Base-by-base conservation (phyloP, 345 rosid genomes). In the Punica granatum region DNA sequence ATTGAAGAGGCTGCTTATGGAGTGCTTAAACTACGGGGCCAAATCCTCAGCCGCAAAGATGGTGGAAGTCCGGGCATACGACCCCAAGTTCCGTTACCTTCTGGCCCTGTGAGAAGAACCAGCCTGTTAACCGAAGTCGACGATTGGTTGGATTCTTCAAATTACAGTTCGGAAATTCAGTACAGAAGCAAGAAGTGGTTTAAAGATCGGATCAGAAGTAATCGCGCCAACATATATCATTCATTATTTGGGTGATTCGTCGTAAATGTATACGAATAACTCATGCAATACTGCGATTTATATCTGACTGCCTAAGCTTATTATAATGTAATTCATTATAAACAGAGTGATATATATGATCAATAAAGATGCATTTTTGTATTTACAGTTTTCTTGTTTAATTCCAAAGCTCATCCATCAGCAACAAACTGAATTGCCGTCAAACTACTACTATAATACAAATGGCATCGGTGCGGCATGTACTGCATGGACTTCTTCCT, bases 41-140 rank as follows among this genome's bases (percentile, higher is more conserved):
- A 92, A 81, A 77, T 73, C 78, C 64, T 73, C 76, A 8, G 60
- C 78, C 9, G 68, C 80, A 46, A 90, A 81, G 72, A 75, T 81
- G 72, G 86, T 83, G 4, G 89, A 87, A 80, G 79, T 86, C 72
- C 97, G 90, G 67, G 87, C 90, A 67, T 90, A 93, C 63, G 82
- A 81, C 64, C 84, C 82, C 7, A 90, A 90, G 65, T 92, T 92
- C 73, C 89, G 97, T 15, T 90, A 87, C 71, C 48, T 92, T 46
- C 61, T 88, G 64, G 81, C 95, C 49, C 69, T 82, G 68, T 82
- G 73, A 77, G 37, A 21, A 4, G 7, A 41, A 26, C 64, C 12
- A 19, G 53, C 13, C 9, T 14, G n/a, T 51, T 51, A 51, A 23
- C 13, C 21, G 58, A 51, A 51, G 14, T 9, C 2, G 54, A 48